Evolutionary conservation across 2,329 filamentous ascomycete genomes (phyloP).

Genomic region (Colletotrichum sp.): DNA sequence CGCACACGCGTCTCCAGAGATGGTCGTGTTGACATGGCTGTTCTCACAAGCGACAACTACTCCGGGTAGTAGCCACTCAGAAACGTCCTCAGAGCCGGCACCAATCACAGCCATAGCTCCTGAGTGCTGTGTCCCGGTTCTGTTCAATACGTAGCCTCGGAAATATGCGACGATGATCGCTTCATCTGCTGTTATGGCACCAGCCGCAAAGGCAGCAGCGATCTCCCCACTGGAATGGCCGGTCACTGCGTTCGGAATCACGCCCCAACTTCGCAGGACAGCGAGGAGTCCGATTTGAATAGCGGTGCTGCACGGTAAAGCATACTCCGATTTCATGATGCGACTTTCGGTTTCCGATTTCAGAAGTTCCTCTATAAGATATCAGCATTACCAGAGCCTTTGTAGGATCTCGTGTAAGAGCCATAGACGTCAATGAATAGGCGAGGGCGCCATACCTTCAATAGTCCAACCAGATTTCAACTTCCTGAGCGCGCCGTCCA

Average conservation of each 20-base stretch:
- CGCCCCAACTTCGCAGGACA: constrained; percentile 33
- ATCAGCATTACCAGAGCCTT: background rate
- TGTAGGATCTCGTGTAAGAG: background rate
- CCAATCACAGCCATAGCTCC: constrained; percentile 44
- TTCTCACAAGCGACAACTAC: constrained; percentile 35
- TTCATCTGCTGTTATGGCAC: constrained; percentile 34
- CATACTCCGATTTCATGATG: constrained; percentile 20
- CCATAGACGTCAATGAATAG: background rate
- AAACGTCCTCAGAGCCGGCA: constrained; percentile 31
- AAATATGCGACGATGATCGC: constrained; percentile 41
- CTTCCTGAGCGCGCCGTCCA: constrained; percentile 37
- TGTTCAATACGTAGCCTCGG: constrained; percentile 31
- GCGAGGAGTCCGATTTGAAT: constrained; percentile 46
- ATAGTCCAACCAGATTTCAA: background rate
- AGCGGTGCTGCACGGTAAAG: constrained; percentile 37
- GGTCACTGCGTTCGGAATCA: constrained; percentile 37
- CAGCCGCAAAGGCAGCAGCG: constrained; percentile 46
- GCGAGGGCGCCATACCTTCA: background rate
- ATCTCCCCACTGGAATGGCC: constrained; percentile 52
- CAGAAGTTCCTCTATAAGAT: constrained; percentile 13
- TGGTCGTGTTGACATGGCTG: constrained; percentile 31
- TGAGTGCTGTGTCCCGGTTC: background rate
- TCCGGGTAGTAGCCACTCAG: constrained; percentile 26
- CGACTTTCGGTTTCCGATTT: background rate
- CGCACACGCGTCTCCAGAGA: constrained; percentile 26